These are phyloP conservation scores for Cymodocea nodosa DNA, from an alignment of 116 monocot genomes.

Conservation along the genomic window DNA sequence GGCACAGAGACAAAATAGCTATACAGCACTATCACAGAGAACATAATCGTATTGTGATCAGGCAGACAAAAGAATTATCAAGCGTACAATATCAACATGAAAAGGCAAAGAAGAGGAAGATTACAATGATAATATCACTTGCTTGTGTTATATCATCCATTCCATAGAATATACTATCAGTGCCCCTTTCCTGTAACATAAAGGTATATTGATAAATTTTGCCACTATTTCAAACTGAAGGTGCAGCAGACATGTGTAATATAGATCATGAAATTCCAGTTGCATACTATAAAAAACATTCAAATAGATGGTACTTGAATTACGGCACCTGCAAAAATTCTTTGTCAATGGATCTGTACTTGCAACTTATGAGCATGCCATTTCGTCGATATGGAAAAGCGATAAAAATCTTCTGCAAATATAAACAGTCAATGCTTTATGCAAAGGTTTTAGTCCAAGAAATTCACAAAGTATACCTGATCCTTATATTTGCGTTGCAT, in stretches of 20 bases:
- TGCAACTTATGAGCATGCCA: constrained; percentile 64
- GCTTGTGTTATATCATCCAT: constrained; percentile 73
- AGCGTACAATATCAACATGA: neutral
- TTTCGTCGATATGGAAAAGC: constrained; percentile 75
- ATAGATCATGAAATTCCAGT: neutral
- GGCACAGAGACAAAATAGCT: too few species aligned
- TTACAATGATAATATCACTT: constrained; percentile 77
- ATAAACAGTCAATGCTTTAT: neutral
- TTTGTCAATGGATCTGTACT: constrained; percentile 54
- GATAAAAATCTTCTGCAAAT: constrained; percentile 50
- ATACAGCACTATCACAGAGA: too few species aligned
- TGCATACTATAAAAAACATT: neutral
- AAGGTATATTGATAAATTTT: neutral
- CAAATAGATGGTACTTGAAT: neutral
- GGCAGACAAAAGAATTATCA: neutral
- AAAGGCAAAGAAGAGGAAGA: constrained; percentile 6
- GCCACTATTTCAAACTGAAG: neutral
- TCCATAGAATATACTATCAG: constrained; percentile 82
- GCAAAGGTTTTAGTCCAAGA: neutral
- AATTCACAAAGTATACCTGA: constrained; percentile 20
- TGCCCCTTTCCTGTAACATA: constrained; percentile 40
- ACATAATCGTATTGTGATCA: too few species aligned
- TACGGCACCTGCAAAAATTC: constrained; percentile 64
- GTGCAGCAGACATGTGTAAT: neutral
- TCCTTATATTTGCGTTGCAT: constrained; percentile 47